These are phyloP conservation scores for Trichoderma oligosporum DNA, from an alignment of 2,329 filamentous ascomycete species.

Conservation along the genomic window DNA sequence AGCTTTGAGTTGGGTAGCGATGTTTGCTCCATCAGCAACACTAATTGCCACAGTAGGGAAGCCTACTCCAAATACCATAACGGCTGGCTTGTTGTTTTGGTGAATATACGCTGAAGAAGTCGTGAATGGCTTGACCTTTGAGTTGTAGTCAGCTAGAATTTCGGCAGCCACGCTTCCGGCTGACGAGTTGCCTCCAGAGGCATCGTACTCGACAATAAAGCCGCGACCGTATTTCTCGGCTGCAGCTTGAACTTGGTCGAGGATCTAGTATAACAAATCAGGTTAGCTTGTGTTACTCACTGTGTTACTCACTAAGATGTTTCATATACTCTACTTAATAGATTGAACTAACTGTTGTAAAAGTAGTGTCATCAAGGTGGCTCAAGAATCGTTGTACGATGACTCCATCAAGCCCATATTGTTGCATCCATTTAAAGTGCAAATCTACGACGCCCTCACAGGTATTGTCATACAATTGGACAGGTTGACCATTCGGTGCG, in stretches of 20 bases:
- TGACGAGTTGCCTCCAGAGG: conserved; percentile 9
- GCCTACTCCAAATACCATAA: conserved; percentile 14
- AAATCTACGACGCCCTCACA: conserved; percentile 13
- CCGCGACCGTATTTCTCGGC: conserved; percentile 14
- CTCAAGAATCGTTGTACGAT: conserved; percentile 15
- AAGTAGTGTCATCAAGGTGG: neutral
- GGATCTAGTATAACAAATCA: neutral
- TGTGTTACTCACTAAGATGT: no score
- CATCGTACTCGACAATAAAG: conserved; percentile 17
- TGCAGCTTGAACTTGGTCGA: conserved; percentile 17
- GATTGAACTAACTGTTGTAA: conserved; percentile 6
- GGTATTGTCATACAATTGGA: conserved; percentile 15
- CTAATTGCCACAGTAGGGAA: conserved; percentile 2
- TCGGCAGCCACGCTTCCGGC: neutral
- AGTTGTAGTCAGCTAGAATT: conserved; percentile 16
- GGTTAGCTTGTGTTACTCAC: neutral
- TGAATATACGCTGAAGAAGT: conserved; percentile 13
- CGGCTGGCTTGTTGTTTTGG: conserved; percentile 9
- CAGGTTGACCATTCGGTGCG: conserved; percentile 6
- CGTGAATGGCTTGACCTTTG: conserved; percentile 6
- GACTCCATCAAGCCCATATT: conserved; percentile 9
- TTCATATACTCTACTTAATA: no score
- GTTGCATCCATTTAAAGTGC: conserved; percentile 16
- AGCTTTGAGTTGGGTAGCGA: conserved; percentile 5
- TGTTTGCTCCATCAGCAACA: conserved; percentile 5